phyloP scores from a whole-genome alignment of 805 yeast genomes.

The Lipomyces sp. region DNA sequence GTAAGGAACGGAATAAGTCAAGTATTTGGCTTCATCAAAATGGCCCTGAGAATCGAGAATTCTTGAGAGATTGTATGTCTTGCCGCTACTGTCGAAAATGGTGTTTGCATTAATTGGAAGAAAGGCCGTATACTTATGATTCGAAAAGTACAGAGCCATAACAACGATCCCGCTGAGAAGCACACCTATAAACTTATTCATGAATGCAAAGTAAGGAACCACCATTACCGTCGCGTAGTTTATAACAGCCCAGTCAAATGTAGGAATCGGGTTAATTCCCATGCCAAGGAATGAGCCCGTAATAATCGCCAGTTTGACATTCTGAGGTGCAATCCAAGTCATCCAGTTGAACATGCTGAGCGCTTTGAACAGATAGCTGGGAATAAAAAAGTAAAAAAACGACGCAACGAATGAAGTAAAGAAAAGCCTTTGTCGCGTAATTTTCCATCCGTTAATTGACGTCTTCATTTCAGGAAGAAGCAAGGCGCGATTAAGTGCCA shows the following conservation, averaged over 20 bases:
- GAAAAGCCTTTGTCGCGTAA: slow-evolving; percentile 52
- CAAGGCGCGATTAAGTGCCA: slow-evolving; percentile 51
- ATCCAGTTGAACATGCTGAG: slow-evolving; percentile 57
- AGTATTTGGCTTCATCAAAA: slow-evolving; percentile 48
- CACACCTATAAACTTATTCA: slow-evolving; percentile 40
- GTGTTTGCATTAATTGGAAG: slow-evolving; percentile 48
- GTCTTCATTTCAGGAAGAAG: slow-evolving; percentile 44
- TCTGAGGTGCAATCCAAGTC: slow-evolving; percentile 54
- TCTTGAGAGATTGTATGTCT: slow-evolving; percentile 46
- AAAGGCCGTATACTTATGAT: slow-evolving; percentile 49
- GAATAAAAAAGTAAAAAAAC: slow-evolving; percentile 58
- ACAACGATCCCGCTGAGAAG: slow-evolving; percentile 35
- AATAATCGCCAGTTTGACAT: slow-evolving; percentile 47
- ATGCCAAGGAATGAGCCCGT: slow-evolving; percentile 46
- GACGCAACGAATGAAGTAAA: slow-evolving; percentile 43
- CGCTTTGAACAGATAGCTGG: slow-evolving; percentile 60
- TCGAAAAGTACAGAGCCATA: slow-evolving; percentile 43
- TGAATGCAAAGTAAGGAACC: slow-evolving; percentile 44
- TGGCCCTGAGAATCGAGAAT: slow-evolving; percentile 45
- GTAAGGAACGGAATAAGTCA: slow-evolving; percentile 55
- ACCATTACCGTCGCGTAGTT: slow-evolving; percentile 43
- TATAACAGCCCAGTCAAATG: slow-evolving; percentile 46
- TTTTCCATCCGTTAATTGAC: slow-evolving; percentile 56
- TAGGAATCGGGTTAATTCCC: slow-evolving; percentile 47
- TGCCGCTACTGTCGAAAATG: slow-evolving; percentile 34